phyloP scores from a whole-genome alignment of 305 asterid species.

The Fraxinus dipetala region DNA sequence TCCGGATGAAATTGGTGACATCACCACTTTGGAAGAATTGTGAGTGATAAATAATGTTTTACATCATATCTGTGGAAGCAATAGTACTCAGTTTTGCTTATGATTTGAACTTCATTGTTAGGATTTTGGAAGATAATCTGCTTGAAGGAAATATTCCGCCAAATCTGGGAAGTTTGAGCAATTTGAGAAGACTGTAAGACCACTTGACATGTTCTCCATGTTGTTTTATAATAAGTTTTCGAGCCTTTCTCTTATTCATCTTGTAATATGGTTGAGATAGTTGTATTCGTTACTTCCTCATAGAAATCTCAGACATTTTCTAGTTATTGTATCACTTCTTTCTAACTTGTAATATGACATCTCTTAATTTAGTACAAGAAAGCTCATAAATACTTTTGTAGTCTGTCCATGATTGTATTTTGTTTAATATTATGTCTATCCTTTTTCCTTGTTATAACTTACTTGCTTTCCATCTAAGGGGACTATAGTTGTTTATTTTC shows the following conservation, averaged over 20 bases:
- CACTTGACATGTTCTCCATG: slow-evolving; percentile 7
- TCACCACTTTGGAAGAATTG: slow-evolving; percentile 57
- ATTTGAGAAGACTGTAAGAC: slow-evolving; percentile 65
- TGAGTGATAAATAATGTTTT: slow-evolving; percentile 37
- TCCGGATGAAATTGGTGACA: slow-evolving; percentile 70
- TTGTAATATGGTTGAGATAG: background rate
- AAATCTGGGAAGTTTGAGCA: slow-evolving; percentile 60
- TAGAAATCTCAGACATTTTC: background rate
- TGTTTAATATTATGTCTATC: background rate
- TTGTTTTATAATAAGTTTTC: background rate
- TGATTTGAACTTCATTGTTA: slow-evolving; percentile 20
- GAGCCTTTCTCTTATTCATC: background rate
- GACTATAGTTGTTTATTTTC: background rate
- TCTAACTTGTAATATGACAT: background rate
- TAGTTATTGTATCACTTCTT: background rate
- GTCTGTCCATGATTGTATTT: background rate
- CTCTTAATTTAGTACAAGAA: background rate
- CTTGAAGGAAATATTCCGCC: slow-evolving; percentile 76
- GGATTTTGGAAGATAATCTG: slow-evolving; percentile 70
- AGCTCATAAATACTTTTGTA: background rate
- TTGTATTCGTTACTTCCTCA: background rate
- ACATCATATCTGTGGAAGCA: background rate
- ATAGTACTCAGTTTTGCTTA: slow-evolving; percentile 18
- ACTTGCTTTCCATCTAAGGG: background rate
- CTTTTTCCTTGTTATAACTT: background rate